Evolutionary conservation across 768 basidiomycete species (phyloP), one percentile per base, ranked within the genome.

Genomic region (Gelatoporia subvermispora): DNA sequence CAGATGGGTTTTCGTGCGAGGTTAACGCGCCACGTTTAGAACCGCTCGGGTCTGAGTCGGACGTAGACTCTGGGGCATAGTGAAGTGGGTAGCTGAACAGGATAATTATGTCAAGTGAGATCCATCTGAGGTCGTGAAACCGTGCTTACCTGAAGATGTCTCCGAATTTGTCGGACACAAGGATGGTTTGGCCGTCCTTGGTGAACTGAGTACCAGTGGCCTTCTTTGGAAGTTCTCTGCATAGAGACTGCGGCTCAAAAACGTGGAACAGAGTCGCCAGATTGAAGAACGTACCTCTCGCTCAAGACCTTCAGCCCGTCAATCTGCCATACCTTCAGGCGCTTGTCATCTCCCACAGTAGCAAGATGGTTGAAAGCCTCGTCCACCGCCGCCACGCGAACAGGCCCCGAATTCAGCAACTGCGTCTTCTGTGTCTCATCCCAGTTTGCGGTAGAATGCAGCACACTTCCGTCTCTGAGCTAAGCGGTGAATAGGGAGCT

Each of bases 81-180:
- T 75, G 64, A n/a, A 88, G 67, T 0, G 84, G 71, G 62, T 92
- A 88, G 56, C 86, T 88, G 55, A 13, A 8, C 7, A 39, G 20
- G 7, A 25, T 11, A 3, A 20, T 10, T 7, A 3, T 10, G 17
- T 18, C 13, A 8, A 37, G 40, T 11, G 5, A 24, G 4, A 36
- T n/a, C 15, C 22, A 36, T n/a, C 17, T 34, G 16, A 18, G 3
- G n/a, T 28, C 8, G 13, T 15, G 34, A 31, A 8, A 9, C 9
- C n/a, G 8, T 25, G 9, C 41, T 43, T 43, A 87, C 90, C 81
- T 81, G 69, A 93, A 95, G 35, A 95, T 78, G 61, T 97, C 95
- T 0, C 95, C 95, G 53, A 96, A 94, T 67, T 96, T 97, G 68
- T 99, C 95, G 2, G 91, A 81, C 11, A 90, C 81, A 2, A 97